phyloP scores from a whole-genome alignment of 164 flowering plant species.

The Annona cherimola region DNA sequence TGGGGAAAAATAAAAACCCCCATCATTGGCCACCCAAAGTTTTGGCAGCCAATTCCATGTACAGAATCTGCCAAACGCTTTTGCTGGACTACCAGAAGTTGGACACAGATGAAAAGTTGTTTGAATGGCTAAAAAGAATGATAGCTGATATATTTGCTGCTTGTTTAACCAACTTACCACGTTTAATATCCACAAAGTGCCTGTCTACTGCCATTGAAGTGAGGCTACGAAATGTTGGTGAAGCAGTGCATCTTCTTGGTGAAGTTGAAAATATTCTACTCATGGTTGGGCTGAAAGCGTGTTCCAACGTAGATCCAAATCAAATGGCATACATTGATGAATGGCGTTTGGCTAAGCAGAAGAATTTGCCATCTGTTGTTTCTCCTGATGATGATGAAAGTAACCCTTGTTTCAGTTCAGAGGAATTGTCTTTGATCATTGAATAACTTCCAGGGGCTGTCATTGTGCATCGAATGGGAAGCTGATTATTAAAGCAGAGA shows the following conservation, averaged over 20 bases:
- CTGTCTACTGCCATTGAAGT: slow-evolving; percentile 26
- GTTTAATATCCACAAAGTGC: slow-evolving; percentile 21
- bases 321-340: slow-evolving; percentile 32
- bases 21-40: slow-evolving; percentile 23
- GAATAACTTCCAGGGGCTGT: not conserved
- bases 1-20: slow-evolving; percentile 30
- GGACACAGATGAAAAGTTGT: slow-evolving; percentile 19
- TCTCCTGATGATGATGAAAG: not conserved
- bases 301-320: slow-evolving; percentile 15
- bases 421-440: not conserved
- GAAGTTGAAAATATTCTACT: slow-evolving; percentile 35
- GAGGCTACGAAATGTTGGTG: slow-evolving; percentile 22
- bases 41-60: slow-evolving; percentile 57
- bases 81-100: slow-evolving; percentile 16
- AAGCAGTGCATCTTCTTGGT: slow-evolving; percentile 39
- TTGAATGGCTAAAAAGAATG: slow-evolving; percentile 22
- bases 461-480: not conserved
- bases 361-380: not conserved
- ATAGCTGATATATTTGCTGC: slow-evolving; percentile 43
- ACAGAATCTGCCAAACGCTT: slow-evolving; percentile 38
- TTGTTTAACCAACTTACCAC: slow-evolving; percentile 41
- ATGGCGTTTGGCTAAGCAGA: slow-evolving; percentile 24
- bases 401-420: not conserved
- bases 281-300: slow-evolving; percentile 18
- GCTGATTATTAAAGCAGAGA: no score